Conservation (phyloP, 805 yeast species). For the Pichia californica region DNA sequence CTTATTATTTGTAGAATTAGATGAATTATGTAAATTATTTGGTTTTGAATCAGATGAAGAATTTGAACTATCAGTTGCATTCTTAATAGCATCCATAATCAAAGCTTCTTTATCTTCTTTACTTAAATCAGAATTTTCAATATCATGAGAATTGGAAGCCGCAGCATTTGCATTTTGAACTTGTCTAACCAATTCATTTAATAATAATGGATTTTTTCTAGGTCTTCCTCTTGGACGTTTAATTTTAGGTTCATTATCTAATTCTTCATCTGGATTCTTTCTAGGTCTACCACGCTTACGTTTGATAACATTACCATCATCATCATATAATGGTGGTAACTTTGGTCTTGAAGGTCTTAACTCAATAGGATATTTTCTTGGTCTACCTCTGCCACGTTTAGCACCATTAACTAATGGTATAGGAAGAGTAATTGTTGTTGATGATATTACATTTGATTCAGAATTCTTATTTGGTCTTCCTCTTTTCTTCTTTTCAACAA, state of each 20-base stretch:
- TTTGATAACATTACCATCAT: slow-evolving; percentile 2
- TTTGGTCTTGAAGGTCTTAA: slow-evolving; percentile 7
- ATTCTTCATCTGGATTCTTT: slow-evolving; percentile 2
- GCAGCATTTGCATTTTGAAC: not conserved
- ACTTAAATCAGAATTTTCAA: not conserved
- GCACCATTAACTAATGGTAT: not conserved
- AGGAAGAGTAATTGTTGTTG: too few species aligned
- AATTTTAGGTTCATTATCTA: not conserved
- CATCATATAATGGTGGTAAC: slow-evolving; percentile 5
- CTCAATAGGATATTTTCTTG: slow-evolving; percentile 8
- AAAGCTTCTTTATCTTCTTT: not conserved
- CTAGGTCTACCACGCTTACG: slow-evolving; percentile 10
- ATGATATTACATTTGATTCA: not conserved
- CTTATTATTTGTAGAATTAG: not conserved
- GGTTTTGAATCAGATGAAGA: not conserved
- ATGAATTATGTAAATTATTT: not conserved
- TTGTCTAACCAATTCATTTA: not conserved
- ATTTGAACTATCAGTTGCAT: not conserved
- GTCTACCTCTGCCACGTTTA: slow-evolving; percentile 8
- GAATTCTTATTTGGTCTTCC: slow-evolving; percentile 4
- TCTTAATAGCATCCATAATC: too few species aligned
- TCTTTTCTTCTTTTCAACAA: slow-evolving; percentile 1
- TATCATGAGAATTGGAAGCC: too few species aligned
- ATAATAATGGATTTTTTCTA: slow-evolving; percentile 1
- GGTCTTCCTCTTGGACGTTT: slow-evolving; percentile 8